A percentile compares a stretch with the other conserved stretches of the same genome.
These are phyloP conservation scores for Colletotrichum sp. DNA, from an alignment of 2,329 filamentous ascomycete species.

Conservation along the genomic window DNA sequence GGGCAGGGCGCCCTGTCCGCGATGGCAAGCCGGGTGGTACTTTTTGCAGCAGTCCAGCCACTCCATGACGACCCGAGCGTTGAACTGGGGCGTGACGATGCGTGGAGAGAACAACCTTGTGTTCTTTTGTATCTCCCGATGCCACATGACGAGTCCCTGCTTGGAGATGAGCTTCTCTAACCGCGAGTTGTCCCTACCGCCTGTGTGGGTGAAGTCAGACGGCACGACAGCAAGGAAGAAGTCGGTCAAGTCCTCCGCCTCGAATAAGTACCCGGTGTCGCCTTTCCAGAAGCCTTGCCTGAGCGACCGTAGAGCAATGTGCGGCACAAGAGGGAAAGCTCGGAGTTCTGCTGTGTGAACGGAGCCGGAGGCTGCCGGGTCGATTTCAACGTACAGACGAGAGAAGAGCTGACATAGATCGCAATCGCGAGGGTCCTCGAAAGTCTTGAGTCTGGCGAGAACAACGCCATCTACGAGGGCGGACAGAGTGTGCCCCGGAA, in stretches of 20 bases:
- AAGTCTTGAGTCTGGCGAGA: neutral
- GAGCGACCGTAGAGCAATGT: neutral
- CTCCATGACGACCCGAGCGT: neutral
- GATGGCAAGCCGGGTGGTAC: neutral
- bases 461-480: neutral
- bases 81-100: neutral
- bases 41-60: neutral
- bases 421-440: neutral
- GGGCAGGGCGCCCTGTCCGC: neutral
- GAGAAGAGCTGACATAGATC: neutral
- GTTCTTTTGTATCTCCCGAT: neutral
- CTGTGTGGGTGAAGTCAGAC: neutral
- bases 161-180: neutral
- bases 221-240: slow-evolving; percentile 2
- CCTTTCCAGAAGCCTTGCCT: neutral
- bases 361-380: neutral
- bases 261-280: neutral
- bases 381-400: neutral
- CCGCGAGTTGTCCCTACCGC: neutral
- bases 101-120: neutral
- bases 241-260: neutral
- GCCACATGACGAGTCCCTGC: slow-evolving; percentile 3
- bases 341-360: neutral
- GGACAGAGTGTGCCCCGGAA: neutral
- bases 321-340: neutral